These are phyloP conservation scores for Corymbia calophylla DNA, from an alignment of 441 rosid genomes.

Conservation along the genomic window DNA sequence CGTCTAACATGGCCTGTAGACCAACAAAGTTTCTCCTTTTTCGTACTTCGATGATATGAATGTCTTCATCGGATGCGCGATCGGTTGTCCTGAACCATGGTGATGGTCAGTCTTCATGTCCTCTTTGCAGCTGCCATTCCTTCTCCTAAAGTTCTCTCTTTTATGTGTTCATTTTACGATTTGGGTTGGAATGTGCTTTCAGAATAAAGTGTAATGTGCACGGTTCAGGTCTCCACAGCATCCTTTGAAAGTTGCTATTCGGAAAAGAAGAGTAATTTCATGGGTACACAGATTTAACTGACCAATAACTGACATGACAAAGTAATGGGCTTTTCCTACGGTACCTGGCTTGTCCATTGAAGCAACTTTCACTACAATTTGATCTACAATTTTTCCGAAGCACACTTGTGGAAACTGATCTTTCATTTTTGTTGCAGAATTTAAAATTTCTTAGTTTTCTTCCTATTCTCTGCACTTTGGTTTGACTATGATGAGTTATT, in stretches of 20 bases:
- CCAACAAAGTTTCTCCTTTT: not conserved
- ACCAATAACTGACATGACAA: not conserved
- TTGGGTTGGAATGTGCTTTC: not conserved
- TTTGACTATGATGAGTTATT: not conserved
- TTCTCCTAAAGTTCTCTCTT: not conserved
- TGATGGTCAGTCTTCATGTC: not conserved
- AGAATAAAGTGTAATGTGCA: not conserved
- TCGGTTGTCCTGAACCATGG: not conserved
- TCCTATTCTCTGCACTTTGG: not conserved
- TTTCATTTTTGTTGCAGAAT: not conserved
- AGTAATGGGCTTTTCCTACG: not conserved
- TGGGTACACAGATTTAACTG: not conserved
- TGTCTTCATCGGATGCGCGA: not conserved
- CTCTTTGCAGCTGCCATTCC: not conserved
- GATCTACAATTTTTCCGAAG: not conserved
- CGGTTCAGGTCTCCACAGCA: not conserved
- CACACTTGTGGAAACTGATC: not conserved
- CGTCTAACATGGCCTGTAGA: not conserved
- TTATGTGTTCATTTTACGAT: not conserved
- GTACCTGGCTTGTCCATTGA: not conserved
- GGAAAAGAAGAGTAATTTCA: not conserved
- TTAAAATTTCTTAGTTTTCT: not conserved
- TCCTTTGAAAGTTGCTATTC: not conserved
- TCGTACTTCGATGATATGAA: not conserved
- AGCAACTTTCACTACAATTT: not conserved